Evolutionary conservation across 257 asterid species (phyloP).

Genomic region (Plantago elongata): DNA sequence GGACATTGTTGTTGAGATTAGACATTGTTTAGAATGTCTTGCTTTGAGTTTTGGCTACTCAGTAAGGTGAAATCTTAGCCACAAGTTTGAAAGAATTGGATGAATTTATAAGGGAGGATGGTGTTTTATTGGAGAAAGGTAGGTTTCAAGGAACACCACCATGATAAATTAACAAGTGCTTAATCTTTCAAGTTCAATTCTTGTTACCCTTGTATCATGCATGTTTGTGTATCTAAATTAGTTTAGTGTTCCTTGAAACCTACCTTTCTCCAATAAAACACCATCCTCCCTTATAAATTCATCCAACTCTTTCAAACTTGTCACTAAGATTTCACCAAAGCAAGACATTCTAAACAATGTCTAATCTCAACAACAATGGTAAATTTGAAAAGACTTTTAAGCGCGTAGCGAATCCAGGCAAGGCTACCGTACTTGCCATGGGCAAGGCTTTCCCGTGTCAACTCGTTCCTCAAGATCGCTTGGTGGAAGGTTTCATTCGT

Average conservation of each 20-base stretch:
- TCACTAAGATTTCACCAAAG: constrained; percentile 12
- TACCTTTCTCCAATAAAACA: constrained; percentile 50
- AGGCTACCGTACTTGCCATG: constrained; percentile 74
- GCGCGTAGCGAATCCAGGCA: constrained; percentile 57
- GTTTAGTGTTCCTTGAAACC: constrained; percentile 37
- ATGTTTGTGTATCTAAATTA: too few relatives aligned
- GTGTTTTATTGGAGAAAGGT: constrained; percentile 49
- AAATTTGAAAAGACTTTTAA: constrained; percentile 4
- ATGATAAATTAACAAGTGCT: too few relatives aligned
- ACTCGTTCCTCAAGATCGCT: constrained; percentile 71
- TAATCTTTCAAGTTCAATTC: too few relatives aligned
- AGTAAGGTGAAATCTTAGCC: constrained; percentile 18
- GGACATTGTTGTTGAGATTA: constrained; percentile 34
- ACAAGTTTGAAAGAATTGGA: constrained; percentile 14
- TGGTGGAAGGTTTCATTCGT: constrained; percentile 83
- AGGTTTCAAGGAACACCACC: constrained; percentile 38
- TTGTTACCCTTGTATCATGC: too few relatives aligned
- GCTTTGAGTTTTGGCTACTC: too few relatives aligned
- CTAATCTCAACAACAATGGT: constrained; percentile 30
- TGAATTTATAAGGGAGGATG: constrained; percentile 30
- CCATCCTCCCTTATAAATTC: constrained; percentile 31
- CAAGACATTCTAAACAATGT: constrained; percentile 30
- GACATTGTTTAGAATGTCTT: constrained; percentile 35
- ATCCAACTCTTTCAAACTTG: constrained; percentile 14
- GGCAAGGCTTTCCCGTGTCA: constrained; percentile 87